A percentile compares a stretch with the other conserved stretches of the same genome.
These are phyloP conservation scores for Geoglossum glabrum DNA, from an alignment of 495 filamentous ascomycete species.

Conservation along the genomic window DNA sequence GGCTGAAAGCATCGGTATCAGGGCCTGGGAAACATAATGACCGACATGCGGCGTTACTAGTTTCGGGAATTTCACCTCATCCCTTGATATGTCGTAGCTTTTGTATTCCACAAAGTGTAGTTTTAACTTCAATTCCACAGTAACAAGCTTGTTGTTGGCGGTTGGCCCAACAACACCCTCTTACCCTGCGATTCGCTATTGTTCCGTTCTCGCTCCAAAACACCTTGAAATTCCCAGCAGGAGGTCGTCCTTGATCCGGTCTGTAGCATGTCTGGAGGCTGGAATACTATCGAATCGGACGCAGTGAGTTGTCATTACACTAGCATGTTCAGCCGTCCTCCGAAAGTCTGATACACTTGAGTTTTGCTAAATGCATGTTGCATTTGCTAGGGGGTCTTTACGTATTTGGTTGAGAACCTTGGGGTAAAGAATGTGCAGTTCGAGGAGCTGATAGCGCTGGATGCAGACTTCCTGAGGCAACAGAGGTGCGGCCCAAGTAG, in stretches of 20 bases:
- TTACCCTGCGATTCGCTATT: too few relatives aligned
- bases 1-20: conserved; percentile 1
- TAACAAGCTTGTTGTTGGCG: neutral
- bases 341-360: neutral
- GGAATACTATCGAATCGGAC: conserved; percentile 80
- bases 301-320: conserved; percentile 37
- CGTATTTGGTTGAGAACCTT: conserved; percentile 76
- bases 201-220: too few relatives aligned
- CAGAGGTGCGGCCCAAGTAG: conserved; percentile 30
- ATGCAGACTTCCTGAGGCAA: conserved; percentile 56
- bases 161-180: neutral
- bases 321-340: neutral
- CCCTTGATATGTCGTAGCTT: neutral
- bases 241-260: neutral
- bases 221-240: too few relatives aligned
- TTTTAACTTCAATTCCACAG: neutral
- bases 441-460: conserved; percentile 84
- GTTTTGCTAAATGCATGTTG: neutral
- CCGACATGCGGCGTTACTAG: neutral
- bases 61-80: neutral
- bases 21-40: neutral
- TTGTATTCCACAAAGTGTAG: neutral
- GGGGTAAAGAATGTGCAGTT: conserved; percentile 89
- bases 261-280: conserved; percentile 29
- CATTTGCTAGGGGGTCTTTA: conserved; percentile 70